Base-by-base conservation (phyloP, 2,329 filamentous ascomycete genomes). In the Talaromyces rugulosus region DNA sequence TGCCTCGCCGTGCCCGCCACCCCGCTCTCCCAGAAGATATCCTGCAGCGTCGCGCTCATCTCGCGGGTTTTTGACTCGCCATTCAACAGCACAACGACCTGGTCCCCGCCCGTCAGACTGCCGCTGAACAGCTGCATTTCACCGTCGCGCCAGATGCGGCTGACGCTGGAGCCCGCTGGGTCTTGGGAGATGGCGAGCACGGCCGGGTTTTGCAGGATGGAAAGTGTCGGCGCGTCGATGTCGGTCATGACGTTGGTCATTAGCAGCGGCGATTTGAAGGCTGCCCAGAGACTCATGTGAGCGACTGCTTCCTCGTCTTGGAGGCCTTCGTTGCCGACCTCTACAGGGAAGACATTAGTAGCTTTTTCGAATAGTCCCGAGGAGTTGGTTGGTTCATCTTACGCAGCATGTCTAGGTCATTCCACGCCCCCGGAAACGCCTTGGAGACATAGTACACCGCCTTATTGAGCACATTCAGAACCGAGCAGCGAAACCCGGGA, bases 101-200 rank as follows among this genome's bases (percentile, higher is more conserved):
- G 75, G 57, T 82, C 78, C 12, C 79, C 80, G 18, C 80, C 78
- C 27, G 75, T 76, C 2, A 85, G 70, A 5, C 63, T 64, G 16
- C 82, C 81, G 5, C 77, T 78, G 81, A 81, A 85, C 58, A 85
- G 72, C 56, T 81, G 78, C 50, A 81, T 78, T 56, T 82, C 78
- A 42, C 80, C 78, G 56, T 78, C 75, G 23, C 78, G 75, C 77
- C 81, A 83, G 40, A 76, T 74, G 9, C 82, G 75, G 23, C 74
- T 68, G 3, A 78, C 80, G 7, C 75, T 74, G 31, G 67, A 72
- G 4, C 78, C 77, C 14, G 70, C 68, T 0, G 79, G 74, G 63
- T 83, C 81, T 63, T 83, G 81, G 62, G 75, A 80, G 61, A 83
- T 71, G n/a, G 81, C 80, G 44, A 83, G 72, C 63, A 82, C 75